phyloP scores from a whole-genome alignment of 2,329 filamentous ascomycete genomes.

The Alternaria consortialis region DNA sequence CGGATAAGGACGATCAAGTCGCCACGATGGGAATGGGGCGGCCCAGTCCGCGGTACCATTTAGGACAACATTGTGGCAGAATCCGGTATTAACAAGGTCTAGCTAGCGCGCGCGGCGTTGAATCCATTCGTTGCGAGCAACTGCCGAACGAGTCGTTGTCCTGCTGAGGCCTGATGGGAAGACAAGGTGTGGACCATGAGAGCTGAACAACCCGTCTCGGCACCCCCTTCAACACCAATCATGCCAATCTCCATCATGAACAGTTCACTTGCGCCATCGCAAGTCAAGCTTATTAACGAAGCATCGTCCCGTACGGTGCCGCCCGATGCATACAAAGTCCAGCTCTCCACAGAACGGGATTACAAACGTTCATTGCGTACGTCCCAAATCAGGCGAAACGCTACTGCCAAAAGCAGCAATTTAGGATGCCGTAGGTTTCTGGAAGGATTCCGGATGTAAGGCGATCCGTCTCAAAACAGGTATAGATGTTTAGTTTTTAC shows the following conservation, averaged over 20 bases:
- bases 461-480: constrained; percentile 1
- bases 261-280: neutral
- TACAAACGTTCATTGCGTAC: neutral
- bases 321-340: neutral
- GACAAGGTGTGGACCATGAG: neutral
- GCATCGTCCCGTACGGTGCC: neutral
- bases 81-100: neutral
- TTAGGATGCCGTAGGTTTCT: neutral
- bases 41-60: constrained; percentile 1
- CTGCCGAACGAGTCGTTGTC: neutral
- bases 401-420: neutral
- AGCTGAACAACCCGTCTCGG: neutral
- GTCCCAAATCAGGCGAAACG: neutral
- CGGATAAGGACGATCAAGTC: neutral
- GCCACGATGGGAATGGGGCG: neutral
- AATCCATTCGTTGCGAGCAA: neutral
- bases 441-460: constrained; percentile 2
- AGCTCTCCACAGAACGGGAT: constrained; percentile 1
- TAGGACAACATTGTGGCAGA: neutral
- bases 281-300: neutral
- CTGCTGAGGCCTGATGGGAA: neutral
- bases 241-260: neutral
- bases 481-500: constrained; percentile 3
- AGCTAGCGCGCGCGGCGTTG: neutral
- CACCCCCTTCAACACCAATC: neutral